Conservation (phyloP, 345 rosid species). For the Turritis glabra region DNA sequence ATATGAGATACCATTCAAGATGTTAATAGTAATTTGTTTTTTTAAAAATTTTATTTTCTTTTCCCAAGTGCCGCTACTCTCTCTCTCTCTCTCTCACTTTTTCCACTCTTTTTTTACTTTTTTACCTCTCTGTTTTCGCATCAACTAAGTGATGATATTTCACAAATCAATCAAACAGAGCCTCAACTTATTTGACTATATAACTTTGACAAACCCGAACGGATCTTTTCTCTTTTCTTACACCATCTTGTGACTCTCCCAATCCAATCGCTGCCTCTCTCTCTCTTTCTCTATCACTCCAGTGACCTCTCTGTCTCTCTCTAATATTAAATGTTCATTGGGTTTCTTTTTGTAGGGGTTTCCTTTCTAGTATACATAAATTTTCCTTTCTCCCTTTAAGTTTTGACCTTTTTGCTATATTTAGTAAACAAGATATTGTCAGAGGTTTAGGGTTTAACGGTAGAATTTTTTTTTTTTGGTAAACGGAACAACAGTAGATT, state of each 20-base stretch:
- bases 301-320: constrained; percentile 11
- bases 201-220: constrained; percentile 15
- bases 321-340: not conserved
- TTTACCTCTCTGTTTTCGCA: not conserved
- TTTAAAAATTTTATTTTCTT: not conserved
- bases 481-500: too few relatives aligned
- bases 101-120: not conserved
- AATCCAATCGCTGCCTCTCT: not conserved
- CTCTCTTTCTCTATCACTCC: not conserved
- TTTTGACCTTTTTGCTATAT: constrained; percentile 12
- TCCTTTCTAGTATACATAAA: not conserved
- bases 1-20: not conserved
- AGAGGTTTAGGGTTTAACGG: constrained; percentile 34
- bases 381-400: not conserved
- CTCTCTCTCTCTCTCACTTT: not conserved
- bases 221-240: not conserved
- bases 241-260: constrained; percentile 12
- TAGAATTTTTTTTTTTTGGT: too few relatives aligned
- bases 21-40: not conserved
- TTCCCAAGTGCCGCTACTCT: not conserved
- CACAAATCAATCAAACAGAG: not conserved
- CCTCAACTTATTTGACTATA: not conserved
- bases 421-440: constrained; percentile 23
- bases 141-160: not conserved
- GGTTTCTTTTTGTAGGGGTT: not conserved